Evolutionary conservation across 805 yeast species (phyloP).

Genomic region (Candida nanaspora): DNA sequence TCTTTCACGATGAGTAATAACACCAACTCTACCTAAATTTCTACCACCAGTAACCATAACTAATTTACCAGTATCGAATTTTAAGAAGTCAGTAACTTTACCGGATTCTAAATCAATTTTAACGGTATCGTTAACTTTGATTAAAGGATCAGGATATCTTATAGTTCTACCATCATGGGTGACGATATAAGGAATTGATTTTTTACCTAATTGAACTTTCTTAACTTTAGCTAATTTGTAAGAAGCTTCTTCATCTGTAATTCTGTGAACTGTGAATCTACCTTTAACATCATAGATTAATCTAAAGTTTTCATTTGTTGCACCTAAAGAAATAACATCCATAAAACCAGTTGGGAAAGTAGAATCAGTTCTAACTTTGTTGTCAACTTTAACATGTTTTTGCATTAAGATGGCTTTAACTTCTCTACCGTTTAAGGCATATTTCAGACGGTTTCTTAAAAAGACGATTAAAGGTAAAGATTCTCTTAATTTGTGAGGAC

Average conservation of each 20-base stretch:
- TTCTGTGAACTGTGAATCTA: slow-evolving; percentile 99
- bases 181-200: slow-evolving; percentile 96
- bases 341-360: slow-evolving; percentile 99
- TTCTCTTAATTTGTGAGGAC: slow-evolving; percentile 99
- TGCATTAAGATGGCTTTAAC: slow-evolving; percentile 97
- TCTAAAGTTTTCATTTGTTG: slow-evolving; percentile 99
- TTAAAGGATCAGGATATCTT: slow-evolving; percentile 98
- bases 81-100: slow-evolving; percentile 82
- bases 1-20: slow-evolving; percentile 91
- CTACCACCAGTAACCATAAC: slow-evolving; percentile 97
- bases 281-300: slow-evolving; percentile 97
- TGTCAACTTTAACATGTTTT: slow-evolving; percentile 97
- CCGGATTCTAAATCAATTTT: slow-evolving; percentile 95
- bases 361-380: slow-evolving; percentile 98
- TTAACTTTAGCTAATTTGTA: slow-evolving; percentile 98
- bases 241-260: slow-evolving; percentile 96
- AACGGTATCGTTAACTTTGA: slow-evolving; percentile 97
- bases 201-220: slow-evolving; percentile 97
- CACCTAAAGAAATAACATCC: slow-evolving; percentile 97
- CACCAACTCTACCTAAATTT: slow-evolving; percentile 97
- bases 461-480: slow-evolving; percentile 95
- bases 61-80: slow-evolving; percentile 87
- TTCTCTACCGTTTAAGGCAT: slow-evolving; percentile 98
- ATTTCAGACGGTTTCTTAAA: slow-evolving; percentile 97
- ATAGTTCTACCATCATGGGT: slow-evolving; percentile 99